These are phyloP conservation scores for Cyberlindnera amylophila DNA, from an alignment of 805 yeast genomes.

Conservation along the genomic window DNA sequence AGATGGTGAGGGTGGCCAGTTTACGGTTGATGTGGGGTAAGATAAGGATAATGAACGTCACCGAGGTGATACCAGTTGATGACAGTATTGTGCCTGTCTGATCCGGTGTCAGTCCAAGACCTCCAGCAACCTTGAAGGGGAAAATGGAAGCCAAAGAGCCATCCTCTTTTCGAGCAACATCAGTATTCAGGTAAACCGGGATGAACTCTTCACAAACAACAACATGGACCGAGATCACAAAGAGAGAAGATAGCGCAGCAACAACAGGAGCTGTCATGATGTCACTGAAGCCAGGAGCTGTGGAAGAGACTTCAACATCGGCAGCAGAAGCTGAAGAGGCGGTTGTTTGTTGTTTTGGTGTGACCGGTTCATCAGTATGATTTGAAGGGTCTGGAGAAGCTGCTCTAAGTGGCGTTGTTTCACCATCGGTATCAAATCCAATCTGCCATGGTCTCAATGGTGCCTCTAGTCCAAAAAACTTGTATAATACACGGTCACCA, in stretches of 20 bases:
- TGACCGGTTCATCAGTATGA: background rate
- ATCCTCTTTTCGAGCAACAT: slow-evolving; percentile 1
- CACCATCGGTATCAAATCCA: background rate
- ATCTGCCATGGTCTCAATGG: slow-evolving; percentile 12
- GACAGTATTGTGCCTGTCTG: slow-evolving; percentile 51
- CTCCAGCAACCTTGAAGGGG: slow-evolving; percentile 49
- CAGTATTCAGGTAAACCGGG: slow-evolving; percentile 9
- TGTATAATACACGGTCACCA: slow-evolving; percentile 7
- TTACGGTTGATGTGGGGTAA: slow-evolving; percentile 11
- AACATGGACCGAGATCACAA: slow-evolving; percentile 9
- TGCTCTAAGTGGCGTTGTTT: background rate
- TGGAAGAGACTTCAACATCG: background rate
- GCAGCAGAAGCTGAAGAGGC: no score
- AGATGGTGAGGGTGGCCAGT: slow-evolving; percentile 7
- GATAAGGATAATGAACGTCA: slow-evolving; percentile 42
- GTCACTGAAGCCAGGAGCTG: slow-evolving; percentile 2
- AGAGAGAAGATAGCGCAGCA: slow-evolving; percentile 8
- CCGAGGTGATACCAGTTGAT: slow-evolving; percentile 43
- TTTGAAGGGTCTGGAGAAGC: background rate
- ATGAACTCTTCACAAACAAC: slow-evolving; percentile 14
- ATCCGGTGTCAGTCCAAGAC: slow-evolving; percentile 43
- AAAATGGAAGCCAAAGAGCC: slow-evolving; percentile 32
- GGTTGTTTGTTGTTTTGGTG: no score
- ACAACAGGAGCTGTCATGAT: slow-evolving; percentile 9
- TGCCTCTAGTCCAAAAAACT: no score